Evolutionary conservation across 2,329 filamentous ascomycete species (phyloP).

Genomic region (Apiospora phragmitis): DNA sequence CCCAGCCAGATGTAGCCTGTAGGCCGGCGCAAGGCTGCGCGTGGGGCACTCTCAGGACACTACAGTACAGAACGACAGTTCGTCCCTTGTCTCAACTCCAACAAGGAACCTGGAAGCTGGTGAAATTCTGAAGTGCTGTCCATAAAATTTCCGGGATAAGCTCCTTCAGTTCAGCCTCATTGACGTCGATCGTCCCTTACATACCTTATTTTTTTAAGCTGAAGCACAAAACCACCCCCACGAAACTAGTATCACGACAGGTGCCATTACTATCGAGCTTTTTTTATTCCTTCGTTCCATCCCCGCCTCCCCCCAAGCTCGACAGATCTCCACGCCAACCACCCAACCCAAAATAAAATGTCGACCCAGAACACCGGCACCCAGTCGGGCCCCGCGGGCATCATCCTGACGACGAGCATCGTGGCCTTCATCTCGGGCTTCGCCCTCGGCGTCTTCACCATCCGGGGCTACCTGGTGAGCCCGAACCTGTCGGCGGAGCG

Average conservation of each 20-base stretch:
- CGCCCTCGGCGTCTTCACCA: constrained; percentile 75
- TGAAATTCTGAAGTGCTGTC: not conserved
- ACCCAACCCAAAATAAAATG: not conserved
- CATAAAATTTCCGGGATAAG: constrained; percentile 8
- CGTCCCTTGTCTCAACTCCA: constrained; percentile 3
- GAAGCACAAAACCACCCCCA: not conserved
- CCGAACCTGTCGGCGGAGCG: constrained; percentile 57
- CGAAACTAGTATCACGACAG: not conserved
- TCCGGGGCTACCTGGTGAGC: constrained; percentile 60
- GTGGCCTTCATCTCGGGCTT: constrained; percentile 76
- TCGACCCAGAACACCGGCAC: not conserved
- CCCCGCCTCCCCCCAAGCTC: not conserved
- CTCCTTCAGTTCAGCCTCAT: constrained; percentile 1
- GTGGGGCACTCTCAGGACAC: not conserved
- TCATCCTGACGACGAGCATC: constrained; percentile 73
- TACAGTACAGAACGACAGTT: not conserved
- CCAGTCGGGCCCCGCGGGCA: constrained; percentile 42
- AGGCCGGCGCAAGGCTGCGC: not conserved
- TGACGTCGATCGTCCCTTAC: not conserved
- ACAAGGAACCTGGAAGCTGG: not conserved
- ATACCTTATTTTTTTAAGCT: not conserved
- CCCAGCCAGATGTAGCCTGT: not conserved
- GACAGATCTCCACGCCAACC: not conserved
- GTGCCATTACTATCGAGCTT: not conserved
- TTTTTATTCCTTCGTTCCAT: too few species aligned